Conservation (phyloP, 176 grass and related monocot genomes). For the Avena atlantica region DNA sequence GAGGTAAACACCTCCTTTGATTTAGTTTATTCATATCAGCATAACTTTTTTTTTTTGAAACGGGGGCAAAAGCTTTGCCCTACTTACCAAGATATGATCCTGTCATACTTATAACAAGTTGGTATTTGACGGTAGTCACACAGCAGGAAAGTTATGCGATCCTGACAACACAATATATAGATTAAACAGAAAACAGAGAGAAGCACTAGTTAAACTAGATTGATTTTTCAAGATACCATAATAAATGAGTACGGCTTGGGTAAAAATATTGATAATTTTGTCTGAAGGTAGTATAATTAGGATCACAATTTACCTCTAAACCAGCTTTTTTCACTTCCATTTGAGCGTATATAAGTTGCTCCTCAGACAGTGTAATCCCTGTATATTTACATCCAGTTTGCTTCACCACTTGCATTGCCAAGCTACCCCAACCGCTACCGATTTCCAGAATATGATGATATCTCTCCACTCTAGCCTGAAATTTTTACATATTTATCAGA, state of each 20-base stretch:
- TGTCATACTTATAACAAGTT: too few relatives aligned
- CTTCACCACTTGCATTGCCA: constrained; percentile 65
- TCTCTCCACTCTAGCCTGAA: constrained; percentile 57
- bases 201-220: not conserved
- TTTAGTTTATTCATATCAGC: too few relatives aligned
- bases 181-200: not conserved
- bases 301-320: constrained; percentile 45
- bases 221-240: not conserved
- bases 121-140: too few relatives aligned
- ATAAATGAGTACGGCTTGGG: not conserved
- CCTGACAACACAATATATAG: not conserved
- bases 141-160: too few relatives aligned
- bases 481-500: constrained; percentile 12
- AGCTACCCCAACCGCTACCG: constrained; percentile 72
- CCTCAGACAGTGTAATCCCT: constrained; percentile 66
- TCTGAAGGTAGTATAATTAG: not conserved
- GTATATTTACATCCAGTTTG: constrained; percentile 75
- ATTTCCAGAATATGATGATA: constrained; percentile 76
- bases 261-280: not conserved
- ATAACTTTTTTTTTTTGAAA: too few relatives aligned
- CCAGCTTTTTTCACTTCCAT: constrained; percentile 64
- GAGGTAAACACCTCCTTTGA: too few relatives aligned
- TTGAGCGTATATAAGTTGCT: constrained; percentile 64
- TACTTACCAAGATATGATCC: too few relatives aligned
- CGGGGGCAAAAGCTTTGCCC: too few relatives aligned